Percentiles rank a stretch among this genome's conserved stretches.
Conservation (phyloP, 176 grass and related monocot species). For the Bolboschoenus planiculmis region DNA sequence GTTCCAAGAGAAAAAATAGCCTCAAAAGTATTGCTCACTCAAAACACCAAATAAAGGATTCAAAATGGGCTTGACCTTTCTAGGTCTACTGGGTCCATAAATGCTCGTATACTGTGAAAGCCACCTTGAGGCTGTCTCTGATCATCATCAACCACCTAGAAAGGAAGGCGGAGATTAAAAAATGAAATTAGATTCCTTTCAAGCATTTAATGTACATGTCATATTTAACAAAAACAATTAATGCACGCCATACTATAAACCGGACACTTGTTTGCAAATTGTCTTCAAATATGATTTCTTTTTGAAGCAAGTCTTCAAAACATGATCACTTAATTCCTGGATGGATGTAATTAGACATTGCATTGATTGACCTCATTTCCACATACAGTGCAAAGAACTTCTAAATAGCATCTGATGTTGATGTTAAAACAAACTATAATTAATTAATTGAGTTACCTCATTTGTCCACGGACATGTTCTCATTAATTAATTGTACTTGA, state of each 20-base stretch:
- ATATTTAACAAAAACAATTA: neutral
- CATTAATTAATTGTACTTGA: neutral
- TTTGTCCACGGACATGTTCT: neutral
- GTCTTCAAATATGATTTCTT: neutral
- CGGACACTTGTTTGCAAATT: neutral
- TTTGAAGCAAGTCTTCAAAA: neutral
- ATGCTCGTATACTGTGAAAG: too few species aligned
- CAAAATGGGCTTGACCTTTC: neutral
- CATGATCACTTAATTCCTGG: neutral
- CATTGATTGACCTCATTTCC: neutral
- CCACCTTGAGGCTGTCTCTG: neutral
- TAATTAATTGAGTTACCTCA: neutral
- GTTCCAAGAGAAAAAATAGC: too few species aligned
- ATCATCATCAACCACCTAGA: neutral
- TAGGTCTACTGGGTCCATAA: neutral
- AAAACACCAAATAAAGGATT: neutral
- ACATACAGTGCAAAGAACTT: neutral
- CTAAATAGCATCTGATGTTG: neutral
- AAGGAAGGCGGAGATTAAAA: neutral
- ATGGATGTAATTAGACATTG: neutral
- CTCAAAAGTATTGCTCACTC: neutral
- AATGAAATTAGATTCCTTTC: neutral
- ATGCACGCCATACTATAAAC: neutral
- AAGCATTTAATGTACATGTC: neutral
- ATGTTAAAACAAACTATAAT: neutral